These are phyloP conservation scores for Talaromyces amestolkiae DNA, from an alignment of 2,329 filamentous ascomycete genomes.

Conservation along the genomic window DNA sequence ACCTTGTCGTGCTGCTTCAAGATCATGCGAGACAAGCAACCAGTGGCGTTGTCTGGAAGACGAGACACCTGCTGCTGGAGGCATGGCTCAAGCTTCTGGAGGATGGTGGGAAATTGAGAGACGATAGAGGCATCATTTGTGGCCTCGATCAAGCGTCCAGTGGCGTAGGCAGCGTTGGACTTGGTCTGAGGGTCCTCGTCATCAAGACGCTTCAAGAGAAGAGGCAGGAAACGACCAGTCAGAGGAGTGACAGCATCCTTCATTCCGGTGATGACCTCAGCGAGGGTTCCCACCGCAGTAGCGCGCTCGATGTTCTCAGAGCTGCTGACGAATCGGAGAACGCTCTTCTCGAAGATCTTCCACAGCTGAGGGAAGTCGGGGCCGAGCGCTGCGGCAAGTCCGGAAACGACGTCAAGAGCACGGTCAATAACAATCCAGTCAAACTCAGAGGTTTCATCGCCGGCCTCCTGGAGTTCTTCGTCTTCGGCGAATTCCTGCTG, in stretches of 20 bases:
- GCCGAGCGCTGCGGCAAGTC: slow-evolving; percentile 78
- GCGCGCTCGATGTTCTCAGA: slow-evolving; percentile 84
- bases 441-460: slow-evolving; percentile 84
- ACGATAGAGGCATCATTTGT: slow-evolving; percentile 71
- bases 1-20: slow-evolving; percentile 79
- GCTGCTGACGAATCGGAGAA: slow-evolving; percentile 83
- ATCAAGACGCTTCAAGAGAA: slow-evolving; percentile 79
- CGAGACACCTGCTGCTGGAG: slow-evolving; percentile 74
- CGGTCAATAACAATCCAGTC: slow-evolving; percentile 98
- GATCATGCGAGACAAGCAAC: slow-evolving; percentile 90
- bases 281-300: slow-evolving; percentile 85
- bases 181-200: slow-evolving; percentile 91
- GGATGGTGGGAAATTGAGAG: slow-evolving; percentile 71
- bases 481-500: slow-evolving; percentile 85
- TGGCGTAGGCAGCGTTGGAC: slow-evolving; percentile 91
- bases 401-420: slow-evolving; percentile 84
- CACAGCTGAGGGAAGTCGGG: slow-evolving; percentile 79
- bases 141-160: slow-evolving; percentile 79
- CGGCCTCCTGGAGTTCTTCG: slow-evolving; percentile 70
- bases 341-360: slow-evolving; percentile 92
- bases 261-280: slow-evolving; percentile 86
- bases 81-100: slow-evolving; percentile 81
- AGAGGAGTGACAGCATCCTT: slow-evolving; percentile 75
- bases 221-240: slow-evolving; percentile 71
- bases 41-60: slow-evolving; percentile 87